Evolutionary conservation across 2,329 filamentous ascomycete species (phyloP).

Genomic region (Penicillium sp.): DNA sequence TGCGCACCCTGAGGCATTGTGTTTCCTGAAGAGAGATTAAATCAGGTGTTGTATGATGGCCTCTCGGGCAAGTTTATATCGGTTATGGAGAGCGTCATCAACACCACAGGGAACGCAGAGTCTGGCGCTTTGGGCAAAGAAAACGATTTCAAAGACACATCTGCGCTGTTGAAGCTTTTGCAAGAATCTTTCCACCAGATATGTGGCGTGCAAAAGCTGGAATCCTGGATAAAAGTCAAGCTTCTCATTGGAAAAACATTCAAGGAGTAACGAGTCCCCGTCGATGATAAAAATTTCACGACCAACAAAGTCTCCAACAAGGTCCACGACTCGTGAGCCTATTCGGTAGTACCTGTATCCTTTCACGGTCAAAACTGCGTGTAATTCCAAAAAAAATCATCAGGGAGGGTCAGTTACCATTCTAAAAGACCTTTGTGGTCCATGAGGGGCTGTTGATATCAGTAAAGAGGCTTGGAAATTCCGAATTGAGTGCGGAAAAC

Average conservation of each 20-base stretch:
- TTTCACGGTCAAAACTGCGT: background rate
- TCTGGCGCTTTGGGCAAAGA: conserved; percentile 57
- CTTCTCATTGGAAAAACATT: conserved; percentile 61
- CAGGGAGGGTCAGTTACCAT: background rate
- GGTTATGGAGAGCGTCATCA: conserved; percentile 38
- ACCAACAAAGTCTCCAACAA: conserved; percentile 74
- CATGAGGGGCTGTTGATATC: background rate
- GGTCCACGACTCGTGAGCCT: conserved; percentile 55
- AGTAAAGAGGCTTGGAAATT: too few species aligned
- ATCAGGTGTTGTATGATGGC: conserved; percentile 65
- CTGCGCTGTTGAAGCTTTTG: conserved; percentile 59
- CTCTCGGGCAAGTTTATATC: conserved; percentile 62
- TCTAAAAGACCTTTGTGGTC: background rate
- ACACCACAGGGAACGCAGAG: conserved; percentile 56
- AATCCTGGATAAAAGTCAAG: conserved; percentile 66
- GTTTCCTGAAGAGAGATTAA: conserved; percentile 40
- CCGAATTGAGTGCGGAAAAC: too few species aligned
- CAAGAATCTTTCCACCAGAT: conserved; percentile 67
- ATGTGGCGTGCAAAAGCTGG: conserved; percentile 69
- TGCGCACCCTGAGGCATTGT: conserved; percentile 34
- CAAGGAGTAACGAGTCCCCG: conserved; percentile 67
- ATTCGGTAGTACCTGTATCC: background rate
- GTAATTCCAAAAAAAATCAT: background rate
- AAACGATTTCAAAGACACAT: conserved; percentile 70
- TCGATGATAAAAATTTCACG: conserved; percentile 71